These are phyloP conservation scores for Panicum virgatum DNA, from an alignment of 202 grass and related monocot genomes.

Conservation along the genomic window DNA sequence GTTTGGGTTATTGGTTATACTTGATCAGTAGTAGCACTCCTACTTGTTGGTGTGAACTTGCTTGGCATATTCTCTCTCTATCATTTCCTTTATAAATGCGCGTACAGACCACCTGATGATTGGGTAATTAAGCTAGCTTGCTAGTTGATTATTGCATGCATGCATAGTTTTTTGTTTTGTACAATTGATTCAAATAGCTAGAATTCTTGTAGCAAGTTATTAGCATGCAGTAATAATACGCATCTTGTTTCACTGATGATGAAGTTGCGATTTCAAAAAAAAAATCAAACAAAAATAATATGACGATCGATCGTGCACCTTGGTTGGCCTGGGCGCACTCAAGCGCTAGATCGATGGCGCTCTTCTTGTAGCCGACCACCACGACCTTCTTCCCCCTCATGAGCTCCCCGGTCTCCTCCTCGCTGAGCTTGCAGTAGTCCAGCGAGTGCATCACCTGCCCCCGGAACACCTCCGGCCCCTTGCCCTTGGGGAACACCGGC, in stretches of 20 bases:
- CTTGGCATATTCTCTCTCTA: conserved; percentile 24
- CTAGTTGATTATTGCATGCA: background rate
- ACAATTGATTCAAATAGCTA: no score
- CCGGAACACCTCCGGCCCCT: conserved; percentile 73
- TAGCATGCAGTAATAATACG: no score
- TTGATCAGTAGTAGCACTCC: background rate
- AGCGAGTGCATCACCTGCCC: conserved; percentile 83
- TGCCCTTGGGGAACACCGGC: conserved; percentile 62
- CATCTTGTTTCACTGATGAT: background rate
- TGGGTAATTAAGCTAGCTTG: background rate
- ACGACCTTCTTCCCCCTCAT: conserved; percentile 94
- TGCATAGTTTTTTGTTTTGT: background rate
- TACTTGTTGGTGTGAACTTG: conserved; percentile 36
- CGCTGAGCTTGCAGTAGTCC: conserved; percentile 89
- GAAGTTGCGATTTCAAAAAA: background rate
- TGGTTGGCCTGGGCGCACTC: conserved; percentile 91
- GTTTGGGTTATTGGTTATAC: background rate
- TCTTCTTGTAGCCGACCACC: conserved; percentile 95
- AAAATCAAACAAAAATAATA: no score
- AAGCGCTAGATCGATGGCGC: conserved; percentile 81
- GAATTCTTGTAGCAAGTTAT: background rate
- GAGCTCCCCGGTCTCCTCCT: conserved; percentile 55
- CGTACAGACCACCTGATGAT: background rate
- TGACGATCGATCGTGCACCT: conserved; percentile 3
- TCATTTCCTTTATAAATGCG: conserved; percentile 4